Evolutionary conservation across 495 filamentous ascomycete genomes (phyloP).

Genomic region (Cercophora newfieldiana): DNA sequence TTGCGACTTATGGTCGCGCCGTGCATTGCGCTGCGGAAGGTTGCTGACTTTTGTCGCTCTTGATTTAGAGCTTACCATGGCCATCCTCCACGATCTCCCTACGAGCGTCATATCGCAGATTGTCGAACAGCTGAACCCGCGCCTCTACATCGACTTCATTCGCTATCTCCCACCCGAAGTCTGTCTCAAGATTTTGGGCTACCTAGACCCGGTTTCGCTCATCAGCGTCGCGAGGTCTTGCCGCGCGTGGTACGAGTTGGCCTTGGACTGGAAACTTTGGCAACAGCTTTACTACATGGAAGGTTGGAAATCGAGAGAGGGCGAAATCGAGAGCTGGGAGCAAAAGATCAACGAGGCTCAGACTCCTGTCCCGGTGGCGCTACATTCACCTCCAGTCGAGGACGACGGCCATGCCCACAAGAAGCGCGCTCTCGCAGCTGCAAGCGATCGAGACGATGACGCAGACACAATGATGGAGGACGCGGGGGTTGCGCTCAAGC

Average conservation of each 20-base stretch:
- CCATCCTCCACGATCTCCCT: conserved; percentile 69
- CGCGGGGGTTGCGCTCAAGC: conserved; percentile 29
- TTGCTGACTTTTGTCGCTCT: background rate
- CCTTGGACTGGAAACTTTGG: conserved; percentile 87
- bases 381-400: conserved; percentile 34
- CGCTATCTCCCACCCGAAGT: conserved; percentile 83
- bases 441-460: conserved; percentile 39
- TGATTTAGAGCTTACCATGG: conserved; percentile 59
- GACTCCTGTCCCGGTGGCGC: conserved; percentile 24
- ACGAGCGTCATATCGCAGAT: conserved; percentile 75
- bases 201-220: conserved; percentile 73
- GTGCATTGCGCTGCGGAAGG: too few relatives aligned
- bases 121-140: conserved; percentile 69
- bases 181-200: conserved; percentile 82
- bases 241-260: conserved; percentile 75
- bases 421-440: conserved; percentile 47
- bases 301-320: conserved; percentile 75
- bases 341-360: conserved; percentile 46
- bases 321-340: conserved; percentile 69
- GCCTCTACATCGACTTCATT: conserved; percentile 90
- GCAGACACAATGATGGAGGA: conserved; percentile 49
- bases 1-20: background rate
- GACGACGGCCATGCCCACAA: conserved; percentile 46
- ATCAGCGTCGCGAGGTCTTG: conserved; percentile 76
- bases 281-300: conserved; percentile 74